Evolutionary conservation across 305 asterid species (phyloP), one percentile per base, ranked within the genome.

Genomic region (Fraxinus nigra): DNA sequence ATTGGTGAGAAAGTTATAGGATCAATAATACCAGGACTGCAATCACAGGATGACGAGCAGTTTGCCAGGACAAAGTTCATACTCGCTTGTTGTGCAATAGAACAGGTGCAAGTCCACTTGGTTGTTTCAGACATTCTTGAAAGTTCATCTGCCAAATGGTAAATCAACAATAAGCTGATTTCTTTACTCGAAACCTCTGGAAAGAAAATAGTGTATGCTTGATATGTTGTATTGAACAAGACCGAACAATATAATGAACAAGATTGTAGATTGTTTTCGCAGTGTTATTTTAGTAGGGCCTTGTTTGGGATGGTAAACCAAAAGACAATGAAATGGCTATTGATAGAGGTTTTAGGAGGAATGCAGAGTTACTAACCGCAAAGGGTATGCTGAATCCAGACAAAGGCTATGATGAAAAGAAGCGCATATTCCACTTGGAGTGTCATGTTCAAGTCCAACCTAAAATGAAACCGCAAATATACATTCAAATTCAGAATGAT

Each of bases 101-200:
- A 89, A 86, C 99, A 97, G 14, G 88, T 87, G 91, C 99, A 97
- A 8, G 93, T 89, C 99, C 98, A 97, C 79, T 84, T 88, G 85
- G 80, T 87, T 48, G 79, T 59, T 74, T 79, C 90, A 65, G 93
- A 83, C 54, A 86, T 78, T 77, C 80, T 75, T 24, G 87, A 79
- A 73, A 16, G 76, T 76, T 79, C 91, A 22, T 82, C 97, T 89
- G 85, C 79, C 76, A 82, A 81, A 79, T 43, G 79, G 51, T 67
- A 75, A 40, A 80, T 78, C 56, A 79, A 3, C 7, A 74, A 46
- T 67, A 20, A 67, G 22, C 72, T 28, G 79, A 78, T 67, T 37
- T 43, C 37, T 48, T 5, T 16, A 70, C 43, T 32, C 0, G 1
- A 30, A 69, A 30, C 28, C 72, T 63, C 72, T 24, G 34, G 33